These are phyloP conservation scores for Ambrosia hybrid DNA, from an alignment of 140 eudicot genomes.

Conservation along the genomic window DNA sequence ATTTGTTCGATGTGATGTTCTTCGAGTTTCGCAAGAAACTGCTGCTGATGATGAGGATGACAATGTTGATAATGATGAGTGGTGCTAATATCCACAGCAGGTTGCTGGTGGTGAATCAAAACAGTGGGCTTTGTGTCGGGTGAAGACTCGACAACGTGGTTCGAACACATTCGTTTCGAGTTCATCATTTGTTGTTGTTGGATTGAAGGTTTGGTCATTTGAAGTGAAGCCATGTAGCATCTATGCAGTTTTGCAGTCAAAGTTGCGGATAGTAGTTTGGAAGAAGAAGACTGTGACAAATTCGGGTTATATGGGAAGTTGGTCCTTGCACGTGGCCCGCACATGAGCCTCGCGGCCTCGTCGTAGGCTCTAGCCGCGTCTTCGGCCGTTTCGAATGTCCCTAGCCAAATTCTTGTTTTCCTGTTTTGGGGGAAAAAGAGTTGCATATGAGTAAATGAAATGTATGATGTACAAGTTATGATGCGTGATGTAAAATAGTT, in stretches of 20 bases:
- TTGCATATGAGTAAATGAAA: not conserved
- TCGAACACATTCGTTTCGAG: constrained; percentile 27
- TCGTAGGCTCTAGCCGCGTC: constrained; percentile 94
- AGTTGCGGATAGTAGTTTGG: constrained; percentile 75
- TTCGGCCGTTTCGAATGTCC: constrained; percentile 84
- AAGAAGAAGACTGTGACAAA: constrained; percentile 46
- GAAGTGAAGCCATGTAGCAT: constrained; percentile 79
- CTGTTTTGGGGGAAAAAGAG: constrained; percentile 31
- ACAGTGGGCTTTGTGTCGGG: constrained; percentile 37
- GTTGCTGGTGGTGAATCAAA: constrained; percentile 33
- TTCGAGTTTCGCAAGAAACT: constrained; percentile 49
- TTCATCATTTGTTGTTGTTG: constrained; percentile 37
- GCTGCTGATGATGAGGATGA: constrained; percentile 22
- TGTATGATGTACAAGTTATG: not conserved
- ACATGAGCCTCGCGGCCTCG: constrained; percentile 90
- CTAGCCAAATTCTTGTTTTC: constrained; percentile 86
- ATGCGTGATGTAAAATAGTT: not conserved
- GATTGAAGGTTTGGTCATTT: constrained; percentile 49
- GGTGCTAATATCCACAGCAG: constrained; percentile 3
- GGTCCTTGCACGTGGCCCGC: constrained; percentile 74
- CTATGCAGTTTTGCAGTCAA: constrained; percentile 71
- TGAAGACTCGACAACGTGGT: constrained; percentile 15
- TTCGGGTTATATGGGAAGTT: constrained; percentile 74
- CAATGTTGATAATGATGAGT: constrained; percentile 10
- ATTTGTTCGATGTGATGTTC: constrained; percentile 85